These are phyloP conservation scores for Akanthomyces dipterigenus DNA, from an alignment of 2,329 filamentous ascomycete species.

Conservation along the genomic window DNA sequence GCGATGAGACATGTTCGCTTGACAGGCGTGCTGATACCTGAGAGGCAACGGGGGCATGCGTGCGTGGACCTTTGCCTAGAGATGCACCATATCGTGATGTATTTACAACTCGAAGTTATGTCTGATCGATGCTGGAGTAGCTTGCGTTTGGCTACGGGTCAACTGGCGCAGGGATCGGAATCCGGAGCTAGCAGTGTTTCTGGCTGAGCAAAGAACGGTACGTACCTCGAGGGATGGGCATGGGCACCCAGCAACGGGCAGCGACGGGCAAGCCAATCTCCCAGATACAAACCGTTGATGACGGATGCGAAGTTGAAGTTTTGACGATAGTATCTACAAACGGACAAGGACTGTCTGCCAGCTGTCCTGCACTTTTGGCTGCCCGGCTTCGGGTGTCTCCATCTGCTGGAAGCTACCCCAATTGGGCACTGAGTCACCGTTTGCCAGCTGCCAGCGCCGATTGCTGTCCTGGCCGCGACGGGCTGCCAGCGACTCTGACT, in stretches of 20 bases:
- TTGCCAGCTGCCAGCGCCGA: background rate
- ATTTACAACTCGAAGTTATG: too few species aligned
- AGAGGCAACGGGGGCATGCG: too few species aligned
- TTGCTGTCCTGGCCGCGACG: background rate
- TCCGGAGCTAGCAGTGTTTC: background rate
- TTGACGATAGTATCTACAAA: background rate
- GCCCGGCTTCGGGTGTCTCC: background rate
- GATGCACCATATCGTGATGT: too few species aligned
- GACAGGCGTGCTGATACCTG: too few species aligned
- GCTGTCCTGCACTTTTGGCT: background rate
- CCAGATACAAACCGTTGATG: background rate
- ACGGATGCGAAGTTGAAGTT: background rate
- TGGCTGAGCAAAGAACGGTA: background rate
- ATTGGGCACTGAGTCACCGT: conserved; percentile 2
- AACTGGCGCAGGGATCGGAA: too few species aligned
- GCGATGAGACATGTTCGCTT: too few species aligned
- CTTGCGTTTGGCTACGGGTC: background rate
- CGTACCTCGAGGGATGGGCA: background rate
- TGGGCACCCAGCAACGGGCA: background rate
- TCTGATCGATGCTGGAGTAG: too few species aligned
- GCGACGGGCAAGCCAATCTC: background rate
- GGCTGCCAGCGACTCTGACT: background rate
- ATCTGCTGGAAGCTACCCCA: background rate
- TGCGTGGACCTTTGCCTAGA: too few species aligned
- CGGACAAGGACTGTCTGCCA: background rate